phyloP scores from a whole-genome alignment of 2,329 filamentous ascomycete genomes.

The Juglanconis juglandina region DNA sequence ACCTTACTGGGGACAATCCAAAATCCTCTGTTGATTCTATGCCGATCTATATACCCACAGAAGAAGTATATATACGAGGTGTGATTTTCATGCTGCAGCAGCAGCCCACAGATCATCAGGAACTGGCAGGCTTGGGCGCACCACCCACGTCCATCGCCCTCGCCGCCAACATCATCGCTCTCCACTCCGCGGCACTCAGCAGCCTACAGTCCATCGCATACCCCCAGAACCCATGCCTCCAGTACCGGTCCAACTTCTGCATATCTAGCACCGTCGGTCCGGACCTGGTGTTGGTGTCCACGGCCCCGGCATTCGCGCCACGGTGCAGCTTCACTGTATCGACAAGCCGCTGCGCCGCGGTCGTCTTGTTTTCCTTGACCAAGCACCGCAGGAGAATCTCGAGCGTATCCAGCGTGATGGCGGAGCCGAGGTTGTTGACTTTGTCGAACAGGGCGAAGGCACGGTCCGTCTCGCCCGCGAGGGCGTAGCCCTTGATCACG shows the following conservation, averaged over 20 bases:
- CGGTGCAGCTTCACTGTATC: constrained; percentile 24
- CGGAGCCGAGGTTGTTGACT: constrained; percentile 37
- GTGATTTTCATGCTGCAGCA: too few species aligned
- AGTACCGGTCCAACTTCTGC: constrained; percentile 31
- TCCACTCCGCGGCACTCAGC: constrained; percentile 22
- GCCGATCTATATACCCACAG: too few species aligned
- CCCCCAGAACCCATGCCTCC: constrained; percentile 50
- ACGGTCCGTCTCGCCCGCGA: constrained; percentile 44
- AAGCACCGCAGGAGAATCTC: constrained; percentile 37
- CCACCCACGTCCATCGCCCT: neutral
- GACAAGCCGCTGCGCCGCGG: constrained; percentile 26
- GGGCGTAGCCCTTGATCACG: constrained; percentile 64
- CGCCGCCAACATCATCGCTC: neutral
- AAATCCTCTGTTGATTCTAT: too few species aligned
- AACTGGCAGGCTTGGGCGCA: neutral
- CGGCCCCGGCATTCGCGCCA: constrained; percentile 17
- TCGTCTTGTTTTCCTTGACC: constrained; percentile 20
- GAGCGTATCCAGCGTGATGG: constrained; percentile 41
- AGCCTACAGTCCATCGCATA: constrained; percentile 40
- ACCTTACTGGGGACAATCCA: neutral
- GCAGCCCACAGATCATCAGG: too few species aligned
- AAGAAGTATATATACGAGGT: too few species aligned
- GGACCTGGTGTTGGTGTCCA: constrained; percentile 6
- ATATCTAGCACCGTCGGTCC: neutral
- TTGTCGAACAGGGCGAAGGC: constrained; percentile 49